Evolutionary conservation across 352 stramenopile genomes (phyloP).

Genomic region (Pythium monospermum): DNA sequence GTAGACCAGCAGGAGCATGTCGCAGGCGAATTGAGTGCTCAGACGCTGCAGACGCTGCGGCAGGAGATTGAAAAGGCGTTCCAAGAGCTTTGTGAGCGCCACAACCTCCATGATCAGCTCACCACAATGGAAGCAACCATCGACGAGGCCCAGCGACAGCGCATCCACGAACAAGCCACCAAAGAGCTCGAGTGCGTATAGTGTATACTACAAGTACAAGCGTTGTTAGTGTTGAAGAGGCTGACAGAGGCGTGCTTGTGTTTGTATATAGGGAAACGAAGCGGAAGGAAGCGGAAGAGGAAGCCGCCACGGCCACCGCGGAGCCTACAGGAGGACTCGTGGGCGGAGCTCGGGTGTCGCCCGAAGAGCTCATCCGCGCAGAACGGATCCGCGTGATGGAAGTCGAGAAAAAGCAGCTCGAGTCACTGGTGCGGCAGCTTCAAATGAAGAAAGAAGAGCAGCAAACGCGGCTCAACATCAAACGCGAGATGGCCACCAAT

Average conservation of each 20-base stretch:
- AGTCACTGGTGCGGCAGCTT: conserved; percentile 32
- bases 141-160: conserved; percentile 32
- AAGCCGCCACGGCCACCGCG: too few species aligned
- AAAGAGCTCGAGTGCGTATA: conserved; percentile 21
- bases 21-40: conserved; percentile 42
- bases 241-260: too few species aligned
- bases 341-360: conserved; percentile 15
- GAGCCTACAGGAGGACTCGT: conserved; percentile 10
- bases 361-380: conserved; percentile 32
- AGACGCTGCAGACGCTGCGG: conserved; percentile 44
- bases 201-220: background rate
- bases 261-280: conserved; percentile 1
- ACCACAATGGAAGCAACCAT: conserved; percentile 44
- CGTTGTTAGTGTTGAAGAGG: background rate
- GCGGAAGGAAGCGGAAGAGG: conserved; percentile 8
- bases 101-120: conserved; percentile 47
- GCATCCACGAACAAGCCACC: conserved; percentile 29
- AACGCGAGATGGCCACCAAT: conserved; percentile 34
- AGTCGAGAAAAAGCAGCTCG: conserved; percentile 41
- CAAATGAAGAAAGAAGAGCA: conserved; percentile 41
- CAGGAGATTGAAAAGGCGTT: conserved; percentile 55
- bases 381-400: conserved; percentile 50
- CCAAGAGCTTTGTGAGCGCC: conserved; percentile 39
- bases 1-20: conserved; percentile 21
- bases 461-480: conserved; percentile 33